These are phyloP conservation scores for Didymella exigua DNA, from an alignment of 2,329 filamentous ascomycete species.

Conservation along the genomic window DNA sequence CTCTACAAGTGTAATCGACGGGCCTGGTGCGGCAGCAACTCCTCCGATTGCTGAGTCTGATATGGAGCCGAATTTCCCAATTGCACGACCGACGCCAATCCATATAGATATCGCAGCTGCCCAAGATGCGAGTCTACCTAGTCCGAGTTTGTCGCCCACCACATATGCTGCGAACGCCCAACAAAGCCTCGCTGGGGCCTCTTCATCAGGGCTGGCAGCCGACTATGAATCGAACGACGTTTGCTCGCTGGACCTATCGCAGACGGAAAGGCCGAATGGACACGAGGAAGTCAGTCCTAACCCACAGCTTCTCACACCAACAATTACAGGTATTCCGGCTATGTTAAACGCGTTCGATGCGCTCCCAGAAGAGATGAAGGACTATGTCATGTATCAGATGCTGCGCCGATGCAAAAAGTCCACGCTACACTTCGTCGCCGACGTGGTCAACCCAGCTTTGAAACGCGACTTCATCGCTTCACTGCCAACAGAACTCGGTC, in stretches of 20 bases:
- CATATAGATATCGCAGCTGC: slow-evolving; percentile 72
- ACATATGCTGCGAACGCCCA: slow-evolving; percentile 74
- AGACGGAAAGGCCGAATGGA: slow-evolving; percentile 28
- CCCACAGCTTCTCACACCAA: slow-evolving; percentile 46
- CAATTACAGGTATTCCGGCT: slow-evolving; percentile 76
- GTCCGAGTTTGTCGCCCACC: slow-evolving; percentile 87
- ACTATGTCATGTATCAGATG: slow-evolving; percentile 96
- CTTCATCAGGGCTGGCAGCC: slow-evolving; percentile 31
- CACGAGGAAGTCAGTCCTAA: slow-evolving; percentile 30
- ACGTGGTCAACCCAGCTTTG: slow-evolving; percentile 88
- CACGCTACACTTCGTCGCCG: slow-evolving; percentile 86
- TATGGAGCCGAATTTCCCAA: slow-evolving; percentile 62
- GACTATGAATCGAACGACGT: slow-evolving; percentile 46
- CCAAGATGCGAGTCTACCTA: slow-evolving; percentile 91
- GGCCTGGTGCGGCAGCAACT: slow-evolving; percentile 68
- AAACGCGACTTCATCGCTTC: slow-evolving; percentile 91
- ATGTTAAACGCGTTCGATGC: slow-evolving; percentile 91
- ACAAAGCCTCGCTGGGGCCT: slow-evolving; percentile 39
- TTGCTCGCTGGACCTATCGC: slow-evolving; percentile 43
- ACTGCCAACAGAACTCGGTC: slow-evolving; percentile 82
- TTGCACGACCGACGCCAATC: slow-evolving; percentile 43
- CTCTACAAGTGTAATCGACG: slow-evolving; percentile 37
- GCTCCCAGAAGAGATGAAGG: slow-evolving; percentile 89
- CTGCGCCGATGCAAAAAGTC: slow-evolving; percentile 85
- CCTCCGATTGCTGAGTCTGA: slow-evolving; percentile 78